Base-by-base conservation (phyloP, 495 filamentous ascomycete species). In the Patellaria atrata region DNA sequence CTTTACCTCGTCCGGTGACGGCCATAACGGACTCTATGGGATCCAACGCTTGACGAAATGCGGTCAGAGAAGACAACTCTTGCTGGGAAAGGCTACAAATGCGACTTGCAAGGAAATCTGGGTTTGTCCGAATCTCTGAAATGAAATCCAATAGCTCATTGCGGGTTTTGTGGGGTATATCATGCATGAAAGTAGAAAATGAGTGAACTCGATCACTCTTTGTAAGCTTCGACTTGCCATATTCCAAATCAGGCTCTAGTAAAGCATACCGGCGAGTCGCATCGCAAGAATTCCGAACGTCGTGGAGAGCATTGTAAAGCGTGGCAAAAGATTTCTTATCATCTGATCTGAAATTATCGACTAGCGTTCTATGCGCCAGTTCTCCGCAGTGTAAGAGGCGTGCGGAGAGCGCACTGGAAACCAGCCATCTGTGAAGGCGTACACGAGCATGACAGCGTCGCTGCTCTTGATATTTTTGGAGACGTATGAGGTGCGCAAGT, bases 311-410 rank as follows among this genome's bases (percentile, higher is more conserved):
- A 63, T 87, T 81, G 55, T 86, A 93, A 29, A 94, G 63, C 49
- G 70, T 71, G 35, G 78, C 79, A 60, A 97, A 97, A 45, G 67
- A 76, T 48, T 75, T 74, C 62, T 89, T 92, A 56, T 94, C 83
- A 53, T 92, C 86, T 30, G 78, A 75, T 46, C 79, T 79, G 56
- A 92, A 83, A 51, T 73, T 71, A 50, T 97, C 86, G 44, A 89
- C 81, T 49, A 97, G 62, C 43, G 79, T 82, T 12, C 78, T 70
- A 56, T 89, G 77, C 33, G 80, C 73, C 27, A 80, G 71, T 46
- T 79, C 75, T 35, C 80, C 79, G 41, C 77, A 76, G 39, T 81
- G 73, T 56, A 77, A 68, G 52, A 91, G 65, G 35, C 86, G 79
- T 42, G 82, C 72, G 31, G 77, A 84, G 24, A 89, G 65, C 11